These are phyloP conservation scores for Gossypium herbaceum DNA, from an alignment of 345 rosid species.

Conservation along the genomic window DNA sequence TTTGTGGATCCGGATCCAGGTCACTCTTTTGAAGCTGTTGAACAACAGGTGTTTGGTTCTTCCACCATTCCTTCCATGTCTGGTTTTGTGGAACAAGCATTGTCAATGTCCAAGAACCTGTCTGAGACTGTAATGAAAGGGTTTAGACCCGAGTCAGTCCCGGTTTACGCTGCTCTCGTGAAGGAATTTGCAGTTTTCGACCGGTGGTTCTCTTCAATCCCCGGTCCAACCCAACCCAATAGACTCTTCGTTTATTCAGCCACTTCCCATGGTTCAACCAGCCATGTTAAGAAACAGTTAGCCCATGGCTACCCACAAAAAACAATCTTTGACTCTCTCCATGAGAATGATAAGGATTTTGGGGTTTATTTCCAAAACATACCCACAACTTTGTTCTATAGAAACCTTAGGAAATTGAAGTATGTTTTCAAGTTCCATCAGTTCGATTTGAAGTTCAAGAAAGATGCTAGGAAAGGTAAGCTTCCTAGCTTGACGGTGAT, in stretches of 20 bases:
- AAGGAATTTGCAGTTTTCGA: conserved; percentile 79
- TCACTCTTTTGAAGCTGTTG: conserved; percentile 86
- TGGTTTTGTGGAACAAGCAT: conserved; percentile 90
- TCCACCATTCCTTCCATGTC: conserved; percentile 70
- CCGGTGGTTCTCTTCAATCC: conserved; percentile 93
- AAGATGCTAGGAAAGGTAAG: conserved; percentile 70
- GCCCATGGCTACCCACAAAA: conserved; percentile 86
- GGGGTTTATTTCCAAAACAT: conserved; percentile 82
- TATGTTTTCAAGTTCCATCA: conserved; percentile 67
- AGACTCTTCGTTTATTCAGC: conserved; percentile 86
- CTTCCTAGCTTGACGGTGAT: conserved; percentile 73
- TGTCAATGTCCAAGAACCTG: conserved; percentile 63
- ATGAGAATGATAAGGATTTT: conserved; percentile 54
- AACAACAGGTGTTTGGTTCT: conserved; percentile 76
- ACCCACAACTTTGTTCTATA: conserved; percentile 78
- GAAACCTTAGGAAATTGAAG: conserved; percentile 82
- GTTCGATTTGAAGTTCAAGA: conserved; percentile 57
- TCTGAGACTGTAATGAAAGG: conserved; percentile 88
- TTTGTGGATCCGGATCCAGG: conserved; percentile 98
- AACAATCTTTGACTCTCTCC: conserved; percentile 85
- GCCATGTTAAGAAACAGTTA: conserved; percentile 74
- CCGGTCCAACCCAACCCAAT: conserved; percentile 97
- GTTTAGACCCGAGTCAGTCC: conserved; percentile 67
- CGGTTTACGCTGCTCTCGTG: conserved; percentile 61
- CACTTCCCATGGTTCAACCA: conserved; percentile 91